Evolutionary conservation across 257 asterid species (phyloP).

Genomic region (Solanum gracilifrons): DNA sequence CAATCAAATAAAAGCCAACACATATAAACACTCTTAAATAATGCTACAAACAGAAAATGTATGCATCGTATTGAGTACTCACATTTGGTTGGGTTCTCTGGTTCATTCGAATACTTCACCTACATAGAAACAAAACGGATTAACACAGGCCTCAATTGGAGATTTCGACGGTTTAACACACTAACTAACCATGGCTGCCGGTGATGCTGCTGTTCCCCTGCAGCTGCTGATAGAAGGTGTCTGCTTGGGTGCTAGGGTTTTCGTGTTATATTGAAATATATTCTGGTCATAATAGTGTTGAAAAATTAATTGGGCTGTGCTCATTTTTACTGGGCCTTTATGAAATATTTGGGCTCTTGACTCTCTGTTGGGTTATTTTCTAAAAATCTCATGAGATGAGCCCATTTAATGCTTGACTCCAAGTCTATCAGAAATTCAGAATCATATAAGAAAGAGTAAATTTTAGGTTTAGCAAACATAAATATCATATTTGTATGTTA

Average conservation of each 20-base stretch:
- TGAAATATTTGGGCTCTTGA: not conserved
- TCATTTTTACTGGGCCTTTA: not conserved
- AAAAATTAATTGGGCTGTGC: not conserved
- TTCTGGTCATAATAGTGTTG: not conserved
- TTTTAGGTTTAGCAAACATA: no score
- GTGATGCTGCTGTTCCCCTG: not conserved
- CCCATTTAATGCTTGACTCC: not conserved
- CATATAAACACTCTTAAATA: not conserved
- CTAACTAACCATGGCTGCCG: not conserved
- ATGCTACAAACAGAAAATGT: not conserved
- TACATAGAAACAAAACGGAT: not conserved
- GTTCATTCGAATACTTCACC: slow-evolving; percentile 83
- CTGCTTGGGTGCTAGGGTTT: not conserved
- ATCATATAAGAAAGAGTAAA: no score
- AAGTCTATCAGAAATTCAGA: not conserved
- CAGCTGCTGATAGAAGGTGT: not conserved
- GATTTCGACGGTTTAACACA: not conserved
- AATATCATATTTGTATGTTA: no score
- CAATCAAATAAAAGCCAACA: not conserved
- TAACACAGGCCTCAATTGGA: not conserved
- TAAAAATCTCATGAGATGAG: not conserved
- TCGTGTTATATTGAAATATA: not conserved
- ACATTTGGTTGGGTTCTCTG: slow-evolving; percentile 69
- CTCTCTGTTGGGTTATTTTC: not conserved
- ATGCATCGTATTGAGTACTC: not conserved